Percentiles rank a stretch among this genome's conserved stretches.
Evolutionary conservation across 108 stramenopile genomes (phyloP).

Genomic region (Aureococcus anophagefferens): DNA sequence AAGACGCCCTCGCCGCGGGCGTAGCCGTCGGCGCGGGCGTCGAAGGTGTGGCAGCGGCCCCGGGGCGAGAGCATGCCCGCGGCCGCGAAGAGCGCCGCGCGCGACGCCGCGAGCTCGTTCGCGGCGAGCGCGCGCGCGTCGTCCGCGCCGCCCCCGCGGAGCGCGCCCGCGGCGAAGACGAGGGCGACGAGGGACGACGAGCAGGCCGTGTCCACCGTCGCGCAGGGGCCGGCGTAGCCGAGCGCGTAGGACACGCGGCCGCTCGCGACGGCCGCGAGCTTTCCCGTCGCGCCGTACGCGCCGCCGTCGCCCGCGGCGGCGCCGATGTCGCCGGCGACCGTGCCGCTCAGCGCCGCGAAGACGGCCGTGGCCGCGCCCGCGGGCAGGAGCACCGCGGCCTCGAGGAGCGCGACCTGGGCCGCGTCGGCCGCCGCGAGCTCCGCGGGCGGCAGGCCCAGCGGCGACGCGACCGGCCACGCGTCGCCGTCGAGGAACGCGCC

Average conservation of each 20-base stretch:
- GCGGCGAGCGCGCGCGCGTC: too few species aligned
- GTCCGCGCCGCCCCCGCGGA: too few species aligned
- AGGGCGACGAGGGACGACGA: constrained; percentile 11
- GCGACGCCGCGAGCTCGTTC: too few species aligned
- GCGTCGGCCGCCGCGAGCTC: constrained; percentile 20
- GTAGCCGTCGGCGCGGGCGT: too few species aligned
- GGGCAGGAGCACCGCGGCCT: constrained; percentile 5
- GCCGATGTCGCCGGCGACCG: constrained; percentile 10
- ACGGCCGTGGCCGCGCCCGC: not conserved
- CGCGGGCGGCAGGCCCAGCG: not conserved
- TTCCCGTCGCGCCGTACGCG: constrained; percentile 7
- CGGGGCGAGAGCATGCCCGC: too few species aligned
- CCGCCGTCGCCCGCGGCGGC: constrained; percentile 1
- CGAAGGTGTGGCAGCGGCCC: too few species aligned
- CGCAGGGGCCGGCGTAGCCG: constrained; percentile 9
- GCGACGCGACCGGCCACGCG: too few species aligned
- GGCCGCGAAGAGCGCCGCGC: too few species aligned
- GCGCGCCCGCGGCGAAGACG: not conserved
- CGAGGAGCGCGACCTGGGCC: constrained; percentile 10
- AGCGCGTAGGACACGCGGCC: constrained; percentile 10
- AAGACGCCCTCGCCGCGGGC: too few species aligned
- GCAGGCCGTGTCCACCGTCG: constrained; percentile 15
- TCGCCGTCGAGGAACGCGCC: too few species aligned
- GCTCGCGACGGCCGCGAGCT: not conserved
- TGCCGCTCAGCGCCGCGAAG: constrained; percentile 19